Evolutionary conservation across 495 filamentous ascomycete genomes (phyloP).

Genomic region (Pyrenula aspistea): DNA sequence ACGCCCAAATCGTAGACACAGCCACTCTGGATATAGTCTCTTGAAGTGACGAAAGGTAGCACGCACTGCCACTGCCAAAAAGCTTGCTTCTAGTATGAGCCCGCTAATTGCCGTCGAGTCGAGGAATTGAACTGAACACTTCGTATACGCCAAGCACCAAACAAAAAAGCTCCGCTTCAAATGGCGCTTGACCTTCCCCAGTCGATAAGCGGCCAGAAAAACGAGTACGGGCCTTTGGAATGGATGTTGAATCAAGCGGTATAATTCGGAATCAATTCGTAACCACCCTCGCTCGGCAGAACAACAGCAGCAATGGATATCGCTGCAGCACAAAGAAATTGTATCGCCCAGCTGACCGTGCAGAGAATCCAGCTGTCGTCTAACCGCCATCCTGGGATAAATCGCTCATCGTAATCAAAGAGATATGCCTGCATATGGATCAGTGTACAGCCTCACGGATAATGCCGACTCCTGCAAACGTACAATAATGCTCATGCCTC

Average conservation of each 20-base stretch:
- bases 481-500: conserved; percentile 70
- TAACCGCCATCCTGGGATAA: conserved; percentile 74
- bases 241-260: conserved; percentile 1
- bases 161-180: too few species aligned
- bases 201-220: too few species aligned
- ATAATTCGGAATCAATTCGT: conserved; percentile 57
- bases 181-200: too few species aligned
- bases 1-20: too few species aligned
- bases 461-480: conserved; percentile 24
- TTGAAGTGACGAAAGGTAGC: too few species aligned
- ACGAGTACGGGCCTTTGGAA: too few species aligned
- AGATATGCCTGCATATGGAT: conserved; percentile 52
- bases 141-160: too few species aligned
- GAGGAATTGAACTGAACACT: too few species aligned
- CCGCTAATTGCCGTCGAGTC: too few species aligned
- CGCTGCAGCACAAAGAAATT: conserved; percentile 45
- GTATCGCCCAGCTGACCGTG: conserved; percentile 58
- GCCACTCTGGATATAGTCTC: too few species aligned
- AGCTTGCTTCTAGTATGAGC: too few species aligned
- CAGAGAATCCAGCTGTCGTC: conserved; percentile 68
- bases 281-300: conserved; percentile 72
- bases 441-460: not conserved
- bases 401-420: conserved; percentile 75
- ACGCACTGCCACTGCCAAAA: too few species aligned
- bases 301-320: conserved; percentile 51